Evolutionary conservation across 2,329 filamentous ascomycete genomes (phyloP), one percentile per base, ranked within the genome.

Genomic region (Scleromitrula shiraiana): DNA sequence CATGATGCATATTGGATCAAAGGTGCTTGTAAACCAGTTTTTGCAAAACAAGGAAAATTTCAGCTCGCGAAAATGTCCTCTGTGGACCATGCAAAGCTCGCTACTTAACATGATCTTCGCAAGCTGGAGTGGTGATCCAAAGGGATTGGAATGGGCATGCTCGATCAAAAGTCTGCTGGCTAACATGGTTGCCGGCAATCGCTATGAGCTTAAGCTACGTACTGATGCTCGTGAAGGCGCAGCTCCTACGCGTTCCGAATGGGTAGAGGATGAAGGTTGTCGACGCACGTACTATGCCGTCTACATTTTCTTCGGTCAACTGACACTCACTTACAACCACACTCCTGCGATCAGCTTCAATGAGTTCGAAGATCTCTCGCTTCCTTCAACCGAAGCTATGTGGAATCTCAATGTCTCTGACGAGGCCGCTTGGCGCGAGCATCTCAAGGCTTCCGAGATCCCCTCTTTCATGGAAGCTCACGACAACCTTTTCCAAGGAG

Each of bases 21-120:
- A 97, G 73, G 86, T 97, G 23, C 78, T 98, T 15, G 90, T 97
- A 60, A 96, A 94, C 64, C 88, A 96, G 65, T 97, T 97, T 67
- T 68, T 98, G 53, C 89, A 95, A 68, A 94, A 96, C 71, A 96
- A 96, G 74, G 90, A 96, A 67, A 95, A 95, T 69, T 97, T 97
- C 67, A 95, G 91, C 73, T 97, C 93, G 7, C 83, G 91, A 59
- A 97, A 96, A 67, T 97, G 91, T 62, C 93, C 93, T 4, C 70
- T 98, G 12, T 97, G 93, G 91, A 93, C 91, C 40, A 97, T 97
- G 88, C 93, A 98, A 66, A 88, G 88, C 65, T 95, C 90, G 3
- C 73, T 98, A 46, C 74, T 98, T 50, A 98, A 98, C 74, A 97
- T 97, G 93, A 83, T 96, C 56, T 97, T 98, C 66, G 89, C 93